phyloP scores from a whole-genome alignment of 805 yeast genomes.

The Saccharomycopsis sp. region DNA sequence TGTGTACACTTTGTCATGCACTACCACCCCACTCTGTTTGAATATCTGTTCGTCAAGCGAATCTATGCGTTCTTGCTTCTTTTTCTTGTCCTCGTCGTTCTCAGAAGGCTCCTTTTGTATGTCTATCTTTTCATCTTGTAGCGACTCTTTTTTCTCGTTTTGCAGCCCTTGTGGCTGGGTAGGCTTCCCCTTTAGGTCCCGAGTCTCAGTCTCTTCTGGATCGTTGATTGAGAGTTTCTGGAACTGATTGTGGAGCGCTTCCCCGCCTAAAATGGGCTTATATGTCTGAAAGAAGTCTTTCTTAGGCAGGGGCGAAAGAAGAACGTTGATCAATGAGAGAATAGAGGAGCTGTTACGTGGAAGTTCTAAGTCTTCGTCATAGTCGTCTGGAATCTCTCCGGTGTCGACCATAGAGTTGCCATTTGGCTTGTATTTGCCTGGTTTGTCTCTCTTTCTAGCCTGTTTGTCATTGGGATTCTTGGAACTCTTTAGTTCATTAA shows the following conservation, averaged over 20 bases:
- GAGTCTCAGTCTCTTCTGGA: conserved; percentile 6
- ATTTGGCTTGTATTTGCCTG: no score
- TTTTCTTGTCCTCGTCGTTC: conserved; percentile 44
- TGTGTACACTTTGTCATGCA: conserved; percentile 75
- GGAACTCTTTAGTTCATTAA: background rate
- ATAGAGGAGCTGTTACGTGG: conserved; percentile 44
- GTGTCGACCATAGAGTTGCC: conserved; percentile 2
- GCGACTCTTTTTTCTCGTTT: background rate
- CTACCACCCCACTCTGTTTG: conserved; percentile 54
- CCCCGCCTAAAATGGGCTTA: conserved; percentile 3
- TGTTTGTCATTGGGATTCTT: background rate
- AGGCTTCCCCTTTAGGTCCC: conserved; percentile 11
- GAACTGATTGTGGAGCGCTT: background rate
- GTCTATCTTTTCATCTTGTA: conserved; percentile 10
- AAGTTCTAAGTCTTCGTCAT: conserved; percentile 22
- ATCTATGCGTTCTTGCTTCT: background rate
- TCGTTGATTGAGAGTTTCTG: conserved; percentile 5
- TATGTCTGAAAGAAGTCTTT: conserved; percentile 34
- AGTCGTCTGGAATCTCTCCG: conserved; percentile 20
- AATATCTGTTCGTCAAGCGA: conserved; percentile 14
- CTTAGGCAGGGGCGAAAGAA: conserved; percentile 51
- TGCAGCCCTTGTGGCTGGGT: no score
- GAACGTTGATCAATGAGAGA: conserved; percentile 44
- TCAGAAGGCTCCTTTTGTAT: conserved; percentile 52
- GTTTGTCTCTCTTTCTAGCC: background rate